These are phyloP conservation scores for Nemania sp. DNA, from an alignment of 2,329 filamentous ascomycete genomes.

Conservation along the genomic window DNA sequence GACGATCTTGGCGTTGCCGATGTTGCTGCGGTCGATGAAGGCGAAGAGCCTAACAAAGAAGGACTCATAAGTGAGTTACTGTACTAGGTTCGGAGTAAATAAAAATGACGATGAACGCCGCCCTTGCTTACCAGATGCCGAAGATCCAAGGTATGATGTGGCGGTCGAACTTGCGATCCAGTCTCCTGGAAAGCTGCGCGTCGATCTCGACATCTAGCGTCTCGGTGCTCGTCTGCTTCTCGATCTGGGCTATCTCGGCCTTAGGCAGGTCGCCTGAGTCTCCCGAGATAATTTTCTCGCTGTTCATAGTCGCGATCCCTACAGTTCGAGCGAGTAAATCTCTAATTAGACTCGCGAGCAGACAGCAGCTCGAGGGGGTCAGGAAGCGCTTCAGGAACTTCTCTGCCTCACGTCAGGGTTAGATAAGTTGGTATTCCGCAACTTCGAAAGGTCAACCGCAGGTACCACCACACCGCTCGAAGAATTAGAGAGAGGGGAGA, in stretches of 20 bases:
- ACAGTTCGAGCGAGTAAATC: background rate
- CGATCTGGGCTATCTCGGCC: slow-evolving; percentile 17
- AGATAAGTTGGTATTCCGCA: background rate
- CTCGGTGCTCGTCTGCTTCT: slow-evolving; percentile 2
- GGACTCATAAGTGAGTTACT: background rate
- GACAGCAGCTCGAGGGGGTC: background rate
- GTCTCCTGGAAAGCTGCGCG: slow-evolving; percentile 17
- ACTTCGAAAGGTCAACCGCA: background rate
- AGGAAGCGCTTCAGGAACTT: background rate
- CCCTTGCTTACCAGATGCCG: slow-evolving; percentile 31
- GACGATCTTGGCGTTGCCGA: slow-evolving; percentile 49
- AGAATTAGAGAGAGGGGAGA: background rate
- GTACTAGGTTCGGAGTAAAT: background rate
- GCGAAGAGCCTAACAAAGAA: slow-evolving; percentile 31
- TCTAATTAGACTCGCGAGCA: too few species aligned
- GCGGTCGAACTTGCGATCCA: slow-evolving; percentile 33
- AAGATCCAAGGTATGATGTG: slow-evolving; percentile 35
- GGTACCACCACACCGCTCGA: background rate
- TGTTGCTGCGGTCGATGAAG: slow-evolving; percentile 57
- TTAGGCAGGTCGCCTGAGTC: slow-evolving; percentile 18
- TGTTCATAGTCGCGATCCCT: slow-evolving; percentile 4
- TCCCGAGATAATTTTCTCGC: background rate
- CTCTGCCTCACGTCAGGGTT: background rate
- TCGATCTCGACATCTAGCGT: slow-evolving; percentile 6
- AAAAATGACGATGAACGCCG: background rate